Base-by-base conservation (phyloP, 257 asterid species). In the Nicotiana obtusifolia region DNA sequence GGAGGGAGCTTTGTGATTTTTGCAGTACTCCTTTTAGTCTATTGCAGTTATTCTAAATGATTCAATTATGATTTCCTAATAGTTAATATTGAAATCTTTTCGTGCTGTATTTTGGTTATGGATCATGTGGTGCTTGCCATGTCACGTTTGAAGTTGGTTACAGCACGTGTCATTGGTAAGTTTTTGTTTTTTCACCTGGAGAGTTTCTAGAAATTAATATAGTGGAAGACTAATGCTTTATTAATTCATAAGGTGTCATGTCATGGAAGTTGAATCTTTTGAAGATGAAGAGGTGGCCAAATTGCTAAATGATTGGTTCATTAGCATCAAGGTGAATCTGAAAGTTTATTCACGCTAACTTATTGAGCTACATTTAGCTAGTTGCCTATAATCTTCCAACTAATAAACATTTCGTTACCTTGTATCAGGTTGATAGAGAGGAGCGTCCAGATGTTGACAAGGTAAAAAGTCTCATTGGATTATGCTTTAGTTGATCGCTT, bases 101-200 rank as follows among this genome's bases (percentile, higher is more conserved):
- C 35, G 22, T 71, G 78, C 24, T 44, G 53, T 59, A 3, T 65
- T 41, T 84, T 62, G 73, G 24, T 59, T 33, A 19, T 67, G 83
- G 61, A 22, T 81, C 80, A 5, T 44, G 65, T 37, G 83, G 81
- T 86, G 84, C 24, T 65, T 31, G 49, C 17, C 75, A 71, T 83
- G 69, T 85, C 83, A 81, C 81, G 53, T 83, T 85, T 88, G 90
- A 91, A 95, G 99, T 95, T 87, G 99, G 99, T 52, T 95, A 94
- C 93, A 95, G 98, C 97, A 95, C 98, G 22, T 95, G 99, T 73
- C 99, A 95, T 76, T 95, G 99, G 99, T 95, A 89, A 83, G 96
- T 44, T 26, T 77, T 78, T 62, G 11, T 76, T 19, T 17, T 59
- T 76, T 60, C 16, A 15, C 60, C 20, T 59, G 4, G 41, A 22